Evolutionary conservation across 768 basidiomycete species (phyloP), one percentile per base, ranked within the genome.

Genomic region (Coprinopsis cinerea): DNA sequence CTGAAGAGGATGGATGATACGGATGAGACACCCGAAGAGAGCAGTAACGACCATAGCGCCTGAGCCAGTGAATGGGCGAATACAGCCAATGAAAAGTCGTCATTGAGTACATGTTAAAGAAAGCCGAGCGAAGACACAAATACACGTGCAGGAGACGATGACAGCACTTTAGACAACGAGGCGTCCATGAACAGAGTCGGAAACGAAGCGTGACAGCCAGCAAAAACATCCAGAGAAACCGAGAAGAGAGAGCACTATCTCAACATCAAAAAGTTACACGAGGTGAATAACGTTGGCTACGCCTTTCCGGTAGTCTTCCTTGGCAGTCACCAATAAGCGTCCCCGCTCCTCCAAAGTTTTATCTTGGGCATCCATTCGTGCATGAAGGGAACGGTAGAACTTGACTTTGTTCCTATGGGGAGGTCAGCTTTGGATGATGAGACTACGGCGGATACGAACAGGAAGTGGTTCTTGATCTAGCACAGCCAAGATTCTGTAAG

Each of bases 381-480:
- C 57, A 43, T 78, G 71, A 35, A 80, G 63, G 4, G 59, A 60
- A 0, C 71, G 67, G 53, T 76, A 80, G 13, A 78, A 59, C 28
- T 69, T 65, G 52, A 79, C 61, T 53, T 81, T 81, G 1, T 67
- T 50, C 4, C 81, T 64, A 36, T 76, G 53, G 18, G 17, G 36
- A 43, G 30, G 30, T 9, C 1, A 23, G 41, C 11, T 47, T 3
- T 9, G 25, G 51, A 45, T 7, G 46, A 10, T 40, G 14, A 37
- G 30, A 41, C 34, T 11, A 53, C 22, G 27, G 36, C 9, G 42
- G 30, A 28, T 28, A 40, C 58, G 32, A 54, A 61, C 59, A 50
- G 64, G 70, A 82, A 74, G 48, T 78, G 71, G 17, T 70, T 64
- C 57, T 81, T 81, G 1, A 67, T 69, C 74, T 76, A 53, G 20